phyloP scores from a whole-genome alignment of 441 rosid species.

The Manihot esculenta region DNA sequence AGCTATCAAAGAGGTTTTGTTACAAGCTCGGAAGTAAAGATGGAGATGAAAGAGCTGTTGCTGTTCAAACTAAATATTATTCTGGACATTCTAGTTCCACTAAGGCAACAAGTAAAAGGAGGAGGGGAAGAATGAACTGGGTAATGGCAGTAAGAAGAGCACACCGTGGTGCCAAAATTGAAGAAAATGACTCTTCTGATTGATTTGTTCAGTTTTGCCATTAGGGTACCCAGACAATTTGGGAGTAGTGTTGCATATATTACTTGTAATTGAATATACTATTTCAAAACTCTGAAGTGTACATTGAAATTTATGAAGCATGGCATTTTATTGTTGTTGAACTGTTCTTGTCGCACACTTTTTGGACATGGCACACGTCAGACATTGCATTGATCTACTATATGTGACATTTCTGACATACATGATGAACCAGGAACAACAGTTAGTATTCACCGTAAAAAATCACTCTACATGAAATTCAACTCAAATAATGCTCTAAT shows the following conservation, averaged over 20 bases:
- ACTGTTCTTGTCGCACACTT: too few species aligned
- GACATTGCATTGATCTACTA: too few species aligned
- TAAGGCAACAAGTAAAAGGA: slow-evolving; percentile 28
- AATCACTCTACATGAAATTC: too few species aligned
- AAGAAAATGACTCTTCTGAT: slow-evolving; percentile 26
- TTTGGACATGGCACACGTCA: too few species aligned
- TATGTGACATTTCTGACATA: too few species aligned
- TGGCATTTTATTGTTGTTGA: too few species aligned
- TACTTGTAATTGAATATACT: not conserved
- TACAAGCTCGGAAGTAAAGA: slow-evolving; percentile 25
- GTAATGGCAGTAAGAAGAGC: slow-evolving; percentile 28
- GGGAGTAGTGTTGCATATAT: slow-evolving; percentile 5
- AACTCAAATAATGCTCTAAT: too few species aligned
- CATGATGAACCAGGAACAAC: too few species aligned
- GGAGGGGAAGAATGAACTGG: slow-evolving; percentile 27
- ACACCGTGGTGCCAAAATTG: slow-evolving; percentile 40
- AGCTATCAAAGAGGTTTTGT: slow-evolving; percentile 27
- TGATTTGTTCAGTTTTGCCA: slow-evolving; percentile 16
- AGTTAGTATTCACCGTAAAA: too few species aligned
- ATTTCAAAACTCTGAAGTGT: not conserved
- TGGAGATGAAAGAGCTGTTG: slow-evolving; percentile 20
- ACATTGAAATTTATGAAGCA: not conserved
- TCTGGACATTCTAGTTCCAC: slow-evolving; percentile 14
- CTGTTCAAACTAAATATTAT: slow-evolving; percentile 24
- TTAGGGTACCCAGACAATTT: slow-evolving; percentile 7